Percentiles rank a stretch among this genome's conserved stretches.
Conservation (phyloP, 75 land plant genomes). For the Pseudotsuga menziesii region DNA sequence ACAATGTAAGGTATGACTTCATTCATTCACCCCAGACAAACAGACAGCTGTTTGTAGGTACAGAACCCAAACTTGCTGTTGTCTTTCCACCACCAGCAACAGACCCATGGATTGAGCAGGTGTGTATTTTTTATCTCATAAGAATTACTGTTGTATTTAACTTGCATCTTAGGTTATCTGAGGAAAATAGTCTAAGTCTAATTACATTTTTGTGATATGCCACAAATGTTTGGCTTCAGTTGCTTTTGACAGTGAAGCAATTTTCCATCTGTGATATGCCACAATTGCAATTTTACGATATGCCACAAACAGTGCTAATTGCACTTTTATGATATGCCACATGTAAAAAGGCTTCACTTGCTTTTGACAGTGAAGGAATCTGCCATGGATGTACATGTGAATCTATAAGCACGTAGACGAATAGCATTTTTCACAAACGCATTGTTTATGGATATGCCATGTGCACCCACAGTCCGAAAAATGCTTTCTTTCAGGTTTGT, state of each 20-base stretch:
- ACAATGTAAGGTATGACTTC: conserved; percentile 26
- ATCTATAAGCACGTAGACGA: conserved; percentile 61
- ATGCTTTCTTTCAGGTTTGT: conserved; percentile 65
- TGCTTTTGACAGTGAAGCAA: conserved; percentile 46
- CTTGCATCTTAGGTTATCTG: background rate
- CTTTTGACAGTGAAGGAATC: conserved; percentile 55
- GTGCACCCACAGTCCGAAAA: conserved; percentile 53
- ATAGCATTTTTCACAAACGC: conserved; percentile 65
- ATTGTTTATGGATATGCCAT: conserved; percentile 64
- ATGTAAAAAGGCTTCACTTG: conserved; percentile 53
- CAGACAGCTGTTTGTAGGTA: conserved; percentile 72
- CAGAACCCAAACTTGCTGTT: conserved; percentile 60
- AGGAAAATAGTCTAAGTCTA: background rate
- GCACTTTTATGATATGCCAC: background rate
- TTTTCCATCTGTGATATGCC: conserved; percentile 30
- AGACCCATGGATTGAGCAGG: conserved; percentile 94
- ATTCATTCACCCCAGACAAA: conserved; percentile 8
- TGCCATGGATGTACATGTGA: conserved; percentile 59
- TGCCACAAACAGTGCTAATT: conserved; percentile 14
- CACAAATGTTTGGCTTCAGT: conserved; percentile 45
- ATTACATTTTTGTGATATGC: background rate
- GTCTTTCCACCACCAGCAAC: conserved; percentile 70
- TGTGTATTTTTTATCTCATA: conserved; percentile 4
- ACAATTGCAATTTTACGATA: no score
- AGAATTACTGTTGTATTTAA: background rate